These are phyloP conservation scores for Suhomyces bribrorum DNA, from an alignment of 1,139 yeast genomes.

Conservation along the genomic window DNA sequence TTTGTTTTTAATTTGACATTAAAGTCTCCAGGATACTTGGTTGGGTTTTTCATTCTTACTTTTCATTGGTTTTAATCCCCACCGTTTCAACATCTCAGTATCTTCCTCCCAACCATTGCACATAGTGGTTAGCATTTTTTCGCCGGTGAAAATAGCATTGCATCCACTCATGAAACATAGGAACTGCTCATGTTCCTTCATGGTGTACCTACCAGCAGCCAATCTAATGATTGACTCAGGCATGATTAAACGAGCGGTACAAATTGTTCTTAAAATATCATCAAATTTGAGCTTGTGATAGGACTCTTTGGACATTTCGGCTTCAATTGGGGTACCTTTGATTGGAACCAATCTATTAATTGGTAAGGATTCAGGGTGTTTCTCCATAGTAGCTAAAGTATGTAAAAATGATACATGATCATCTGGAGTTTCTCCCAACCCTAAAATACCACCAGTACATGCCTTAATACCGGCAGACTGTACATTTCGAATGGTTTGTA, in stretches of 20 bases:
- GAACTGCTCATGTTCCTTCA: conserved; percentile 76
- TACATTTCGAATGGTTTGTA: conserved; percentile 64
- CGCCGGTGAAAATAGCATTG: conserved; percentile 81
- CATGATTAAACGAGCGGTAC: conserved; percentile 76
- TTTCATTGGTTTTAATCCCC: conserved; percentile 76
- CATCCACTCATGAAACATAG: conserved; percentile 78
- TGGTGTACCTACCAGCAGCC: conserved; percentile 81
- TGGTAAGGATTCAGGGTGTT: conserved; percentile 82
- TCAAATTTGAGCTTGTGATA: conserved; percentile 53
- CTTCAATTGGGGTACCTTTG: conserved; percentile 74
- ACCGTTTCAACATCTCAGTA: conserved; percentile 60
- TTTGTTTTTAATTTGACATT: too few species aligned
- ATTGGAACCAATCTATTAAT: conserved; percentile 77
- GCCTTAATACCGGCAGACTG: conserved; percentile 67
- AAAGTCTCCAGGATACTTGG: not conserved
- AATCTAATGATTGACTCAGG: conserved; percentile 69
- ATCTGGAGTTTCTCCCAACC: conserved; percentile 71
- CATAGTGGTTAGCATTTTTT: conserved; percentile 79
- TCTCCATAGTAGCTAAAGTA: conserved; percentile 65
- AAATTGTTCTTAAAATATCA: conserved; percentile 64
- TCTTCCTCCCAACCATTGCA: conserved; percentile 88
- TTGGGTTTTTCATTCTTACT: conserved; percentile 21
- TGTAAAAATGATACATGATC: conserved; percentile 71
- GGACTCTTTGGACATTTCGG: conserved; percentile 48
- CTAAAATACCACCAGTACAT: conserved; percentile 80